Conservation (phyloP, 1,139 yeast genomes). For the Saccharomyces hybrid region DNA sequence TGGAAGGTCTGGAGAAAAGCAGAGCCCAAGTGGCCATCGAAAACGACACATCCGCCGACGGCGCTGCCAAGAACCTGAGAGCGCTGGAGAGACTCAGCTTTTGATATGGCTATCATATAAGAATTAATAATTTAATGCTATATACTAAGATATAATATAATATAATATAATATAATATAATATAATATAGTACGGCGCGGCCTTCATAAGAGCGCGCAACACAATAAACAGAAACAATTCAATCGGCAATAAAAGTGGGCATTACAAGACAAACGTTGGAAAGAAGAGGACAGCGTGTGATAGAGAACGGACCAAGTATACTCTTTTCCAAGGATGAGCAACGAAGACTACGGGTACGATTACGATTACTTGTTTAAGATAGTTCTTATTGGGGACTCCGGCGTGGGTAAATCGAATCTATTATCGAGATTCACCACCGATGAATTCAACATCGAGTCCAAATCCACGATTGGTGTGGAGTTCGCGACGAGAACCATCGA, state of each 20-base stretch:
- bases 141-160: not conserved
- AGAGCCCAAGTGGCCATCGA: constrained; percentile 57
- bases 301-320: not conserved
- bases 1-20: constrained; percentile 76
- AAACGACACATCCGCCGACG: constrained; percentile 43
- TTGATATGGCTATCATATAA: constrained; percentile 24
- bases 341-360: constrained; percentile 79
- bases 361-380: constrained; percentile 94
- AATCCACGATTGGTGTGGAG: constrained; percentile 96
- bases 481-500: constrained; percentile 95
- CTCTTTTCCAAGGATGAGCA: constrained; percentile 26
- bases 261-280: not conserved
- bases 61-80: constrained; percentile 64
- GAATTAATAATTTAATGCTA: no score
- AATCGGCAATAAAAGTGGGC: not conserved
- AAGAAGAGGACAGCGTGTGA: not conserved
- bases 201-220: not conserved
- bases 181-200: constrained; percentile 1
- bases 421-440: constrained; percentile 90
- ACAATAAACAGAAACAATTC: not conserved
- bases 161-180: constrained; percentile 1
- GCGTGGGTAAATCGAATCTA: constrained; percentile 94
- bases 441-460: constrained; percentile 89
- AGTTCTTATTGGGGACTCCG: constrained; percentile 94
- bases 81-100: constrained; percentile 60